Conservation (phyloP, 176 grass and related monocot species). For the Canna indica region DNA sequence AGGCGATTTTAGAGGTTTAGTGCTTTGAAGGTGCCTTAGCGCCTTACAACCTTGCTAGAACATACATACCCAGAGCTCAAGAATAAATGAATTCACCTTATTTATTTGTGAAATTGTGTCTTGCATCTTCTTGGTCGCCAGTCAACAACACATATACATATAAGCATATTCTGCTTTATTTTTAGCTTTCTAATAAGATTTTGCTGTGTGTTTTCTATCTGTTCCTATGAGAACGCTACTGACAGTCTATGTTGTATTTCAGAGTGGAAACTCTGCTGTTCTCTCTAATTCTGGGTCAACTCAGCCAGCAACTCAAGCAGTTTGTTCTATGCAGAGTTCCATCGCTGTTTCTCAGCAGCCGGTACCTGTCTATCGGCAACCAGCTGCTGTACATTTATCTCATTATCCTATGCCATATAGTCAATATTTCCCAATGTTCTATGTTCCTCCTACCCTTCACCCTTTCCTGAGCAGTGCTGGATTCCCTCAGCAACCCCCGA, state of each 20-base stretch:
- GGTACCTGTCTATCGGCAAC: conserved; percentile 59
- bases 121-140: too few relatives aligned
- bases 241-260: conserved; percentile 31
- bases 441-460: conserved; percentile 37
- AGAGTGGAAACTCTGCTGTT: conserved; percentile 37
- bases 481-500: conserved; percentile 61
- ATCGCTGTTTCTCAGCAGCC: conserved; percentile 59
- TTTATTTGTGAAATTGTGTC: too few relatives aligned
- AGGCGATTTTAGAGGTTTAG: too few relatives aligned
- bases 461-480: conserved; percentile 56
- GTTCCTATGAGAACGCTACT: conserved; percentile 30
- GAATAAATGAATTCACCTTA: too few relatives aligned
- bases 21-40: too few relatives aligned
- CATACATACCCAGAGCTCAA: too few relatives aligned
- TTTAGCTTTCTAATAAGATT: not conserved
- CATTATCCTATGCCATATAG: conserved; percentile 68
- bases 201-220: conserved; percentile 1
- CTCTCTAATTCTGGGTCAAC: conserved; percentile 45
- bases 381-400: conserved; percentile 61
- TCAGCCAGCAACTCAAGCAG: conserved; percentile 30
- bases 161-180: conserved; percentile 7
- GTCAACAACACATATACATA: too few relatives aligned
- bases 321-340: conserved; percentile 49
- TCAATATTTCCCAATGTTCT: conserved; percentile 65
- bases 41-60: too few relatives aligned